Conservation (phyloP, 306 rosid species). For the Cajanus cajan region DNA sequence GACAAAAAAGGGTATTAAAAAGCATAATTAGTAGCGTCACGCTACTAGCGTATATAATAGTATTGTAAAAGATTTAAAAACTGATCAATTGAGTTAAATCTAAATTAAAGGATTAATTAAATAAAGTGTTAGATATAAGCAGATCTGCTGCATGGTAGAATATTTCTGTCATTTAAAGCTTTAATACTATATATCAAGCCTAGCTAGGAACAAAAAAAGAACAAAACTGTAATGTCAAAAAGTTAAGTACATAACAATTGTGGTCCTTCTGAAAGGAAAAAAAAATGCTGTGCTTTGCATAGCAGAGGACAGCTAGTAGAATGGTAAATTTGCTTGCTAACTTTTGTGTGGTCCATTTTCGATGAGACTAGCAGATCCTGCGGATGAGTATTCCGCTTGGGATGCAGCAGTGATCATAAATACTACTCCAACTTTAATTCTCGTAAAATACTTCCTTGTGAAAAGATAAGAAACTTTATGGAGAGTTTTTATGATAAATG, state of each 20-base stretch:
- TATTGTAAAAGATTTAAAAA: not conserved
- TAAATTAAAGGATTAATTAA: not conserved
- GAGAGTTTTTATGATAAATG: no score
- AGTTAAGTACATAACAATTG: not conserved
- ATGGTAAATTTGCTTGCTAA: not conserved
- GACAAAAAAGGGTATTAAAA: not conserved
- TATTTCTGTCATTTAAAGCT: not conserved
- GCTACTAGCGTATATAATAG: no score
- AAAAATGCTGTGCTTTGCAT: not conserved
- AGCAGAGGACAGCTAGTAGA: slow-evolving; percentile 1
- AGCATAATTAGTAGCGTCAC: not conserved
- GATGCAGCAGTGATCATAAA: not conserved
- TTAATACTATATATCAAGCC: no score
- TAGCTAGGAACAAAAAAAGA: not conserved
- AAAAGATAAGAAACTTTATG: no score
- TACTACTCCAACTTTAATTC: not conserved
- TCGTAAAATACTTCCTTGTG: no score
- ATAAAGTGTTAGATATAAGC: not conserved
- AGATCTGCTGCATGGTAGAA: not conserved
- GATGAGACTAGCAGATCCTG: not conserved
- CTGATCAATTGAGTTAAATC: not conserved
- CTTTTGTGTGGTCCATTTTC: slow-evolving; percentile 10
- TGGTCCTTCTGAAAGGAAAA: not conserved
- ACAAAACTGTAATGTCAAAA: not conserved
- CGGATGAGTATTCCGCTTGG: not conserved